Conservation (phyloP, 176 grass and related monocot species). For the Musa troglodytarum region DNA sequence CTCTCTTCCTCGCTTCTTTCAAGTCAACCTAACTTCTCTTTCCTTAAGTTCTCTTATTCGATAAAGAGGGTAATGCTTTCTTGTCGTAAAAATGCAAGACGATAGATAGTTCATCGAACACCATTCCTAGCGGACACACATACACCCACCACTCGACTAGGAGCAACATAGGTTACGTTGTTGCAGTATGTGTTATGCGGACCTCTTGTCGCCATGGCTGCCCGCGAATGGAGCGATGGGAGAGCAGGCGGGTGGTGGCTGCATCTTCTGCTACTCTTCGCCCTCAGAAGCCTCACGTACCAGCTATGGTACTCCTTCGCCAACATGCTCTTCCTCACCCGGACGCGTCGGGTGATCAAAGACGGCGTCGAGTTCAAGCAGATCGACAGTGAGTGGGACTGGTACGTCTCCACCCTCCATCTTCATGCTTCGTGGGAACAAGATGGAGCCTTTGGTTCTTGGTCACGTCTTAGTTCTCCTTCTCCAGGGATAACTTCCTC, state of each 20-base stretch:
- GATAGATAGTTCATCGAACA: too few species aligned
- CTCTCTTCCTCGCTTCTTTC: too few species aligned
- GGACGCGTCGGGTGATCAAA: not conserved
- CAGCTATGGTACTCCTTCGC: slow-evolving; percentile 2
- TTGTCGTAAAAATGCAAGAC: too few species aligned
- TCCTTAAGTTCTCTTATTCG: too few species aligned
- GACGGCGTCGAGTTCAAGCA: slow-evolving; percentile 1
- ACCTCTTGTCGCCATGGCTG: not conserved
- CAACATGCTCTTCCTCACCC: slow-evolving; percentile 15
- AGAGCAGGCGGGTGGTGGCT: not conserved
- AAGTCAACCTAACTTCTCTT: too few species aligned
- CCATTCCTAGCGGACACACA: too few species aligned
- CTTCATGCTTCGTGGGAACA: not conserved
- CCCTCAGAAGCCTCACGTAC: not conserved
- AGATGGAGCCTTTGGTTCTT: not conserved
- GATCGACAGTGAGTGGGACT: slow-evolving; percentile 10
- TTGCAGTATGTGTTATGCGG: slow-evolving; percentile 7
- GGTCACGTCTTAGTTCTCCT: too few species aligned
- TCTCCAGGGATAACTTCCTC: slow-evolving; percentile 74
- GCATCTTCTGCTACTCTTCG: not conserved
- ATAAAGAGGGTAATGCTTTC: too few species aligned
- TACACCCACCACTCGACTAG: too few species aligned
- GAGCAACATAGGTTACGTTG: not conserved
- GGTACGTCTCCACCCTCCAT: not conserved
- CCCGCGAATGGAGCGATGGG: not conserved